These are phyloP conservation scores for Melaleuca quinquenervia DNA, from an alignment of 345 rosid genomes.

Conservation along the genomic window DNA sequence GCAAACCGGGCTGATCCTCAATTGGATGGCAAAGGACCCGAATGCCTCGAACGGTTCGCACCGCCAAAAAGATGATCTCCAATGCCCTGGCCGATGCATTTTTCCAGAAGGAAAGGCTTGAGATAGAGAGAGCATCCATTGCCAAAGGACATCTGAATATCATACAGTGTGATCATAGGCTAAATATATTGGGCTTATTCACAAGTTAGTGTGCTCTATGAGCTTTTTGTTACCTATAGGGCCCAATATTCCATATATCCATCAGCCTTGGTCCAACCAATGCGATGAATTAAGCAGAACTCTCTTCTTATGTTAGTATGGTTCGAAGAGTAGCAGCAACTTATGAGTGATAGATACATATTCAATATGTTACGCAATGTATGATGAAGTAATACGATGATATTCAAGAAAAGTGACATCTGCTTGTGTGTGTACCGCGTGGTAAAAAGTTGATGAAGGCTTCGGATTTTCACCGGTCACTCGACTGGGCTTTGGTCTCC, in stretches of 20 bases:
- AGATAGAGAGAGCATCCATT: neutral
- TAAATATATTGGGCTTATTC: neutral
- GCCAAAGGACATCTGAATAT: neutral
- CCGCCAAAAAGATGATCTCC: neutral
- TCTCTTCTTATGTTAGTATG: neutral
- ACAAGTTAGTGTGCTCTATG: neutral
- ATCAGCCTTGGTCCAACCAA: neutral
- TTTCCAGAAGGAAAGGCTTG: neutral
- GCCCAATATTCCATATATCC: neutral
- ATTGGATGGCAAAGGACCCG: neutral
- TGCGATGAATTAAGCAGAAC: neutral
- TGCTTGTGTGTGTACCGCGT: too few species aligned
- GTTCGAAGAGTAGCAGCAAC: neutral
- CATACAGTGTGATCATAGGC: neutral
- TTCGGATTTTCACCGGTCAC: too few species aligned
- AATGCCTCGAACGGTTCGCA: neutral
- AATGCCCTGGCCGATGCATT: neutral
- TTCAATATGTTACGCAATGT: neutral
- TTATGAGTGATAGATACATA: too few species aligned
- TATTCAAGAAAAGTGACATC: too few species aligned
- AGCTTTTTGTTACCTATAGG: neutral
- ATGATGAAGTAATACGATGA: rapidly evolving
- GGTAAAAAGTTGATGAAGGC: too few species aligned
- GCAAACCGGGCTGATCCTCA: rapidly evolving
- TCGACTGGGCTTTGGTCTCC: too few species aligned